Conservation (phyloP, 2,329 filamentous ascomycete species). For the Xenoacremonium recifei region DNA sequence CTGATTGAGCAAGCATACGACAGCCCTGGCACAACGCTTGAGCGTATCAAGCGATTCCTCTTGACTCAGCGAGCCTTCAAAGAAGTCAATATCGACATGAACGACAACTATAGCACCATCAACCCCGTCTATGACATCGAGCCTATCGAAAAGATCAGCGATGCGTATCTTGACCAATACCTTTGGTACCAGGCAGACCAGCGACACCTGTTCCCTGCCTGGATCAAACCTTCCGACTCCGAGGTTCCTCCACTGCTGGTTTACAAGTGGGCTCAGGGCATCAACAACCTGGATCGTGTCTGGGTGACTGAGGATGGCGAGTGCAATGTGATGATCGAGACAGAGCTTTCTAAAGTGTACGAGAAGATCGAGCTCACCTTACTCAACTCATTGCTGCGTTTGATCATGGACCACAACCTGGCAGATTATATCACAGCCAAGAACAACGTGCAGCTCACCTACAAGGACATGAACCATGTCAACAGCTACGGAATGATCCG, state of each 20-base stretch:
- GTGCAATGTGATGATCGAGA: conserved; percentile 98
- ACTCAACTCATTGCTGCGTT: conserved; percentile 83
- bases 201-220: conserved; percentile 92
- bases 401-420: conserved; percentile 99
- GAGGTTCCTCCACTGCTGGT: conserved; percentile 92
- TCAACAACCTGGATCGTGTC: conserved; percentile 94
- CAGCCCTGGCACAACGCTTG: conserved; percentile 91
- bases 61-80: conserved; percentile 98
- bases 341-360: conserved; percentile 97
- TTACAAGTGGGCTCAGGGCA: conserved; percentile 99
- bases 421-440: conserved; percentile 99
- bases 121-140: conserved; percentile 99
- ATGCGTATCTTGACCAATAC: conserved; percentile 97
- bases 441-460: conserved; percentile 98
- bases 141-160: conserved; percentile 98
- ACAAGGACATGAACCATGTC: conserved; percentile 99
- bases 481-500: conserved; percentile 99
- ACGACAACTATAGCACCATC: conserved; percentile 98
- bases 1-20: conserved; percentile 98
- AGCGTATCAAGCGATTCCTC: conserved; percentile 95
- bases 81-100: conserved; percentile 99
- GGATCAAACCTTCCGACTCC: conserved; percentile 98
- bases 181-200: conserved; percentile 99
- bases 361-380: conserved; percentile 98
- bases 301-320: conserved; percentile 94